phyloP scores from a whole-genome alignment of 2,329 filamentous ascomycete genomes.

The Aschersonia sp. region DNA sequence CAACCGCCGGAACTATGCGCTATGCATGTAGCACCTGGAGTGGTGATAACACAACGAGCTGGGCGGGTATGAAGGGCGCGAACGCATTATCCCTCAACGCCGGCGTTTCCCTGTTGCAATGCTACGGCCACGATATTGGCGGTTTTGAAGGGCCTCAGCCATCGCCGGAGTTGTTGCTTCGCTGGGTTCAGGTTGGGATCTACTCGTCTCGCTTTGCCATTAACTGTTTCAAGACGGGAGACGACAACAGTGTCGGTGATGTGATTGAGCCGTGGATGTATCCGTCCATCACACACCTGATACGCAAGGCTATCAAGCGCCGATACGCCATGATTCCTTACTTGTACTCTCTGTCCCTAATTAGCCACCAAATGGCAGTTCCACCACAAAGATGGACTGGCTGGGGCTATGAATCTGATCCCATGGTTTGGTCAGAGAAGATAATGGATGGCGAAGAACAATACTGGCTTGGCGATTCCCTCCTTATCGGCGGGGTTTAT shows the following conservation, averaged over 20 bases:
- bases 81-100: conserved; percentile 56
- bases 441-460: conserved; percentile 54
- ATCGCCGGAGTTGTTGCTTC: conserved; percentile 52
- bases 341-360: conserved; percentile 49
- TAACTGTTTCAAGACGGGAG: conserved; percentile 63
- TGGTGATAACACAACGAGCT: conserved; percentile 61
- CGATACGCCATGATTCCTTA: conserved; percentile 61
- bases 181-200: conserved; percentile 59
- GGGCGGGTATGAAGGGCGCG: conserved; percentile 57
- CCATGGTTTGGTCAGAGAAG: conserved; percentile 44
- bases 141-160: conserved; percentile 64
- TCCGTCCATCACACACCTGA: conserved; percentile 45
- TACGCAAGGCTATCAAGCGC: conserved; percentile 52
- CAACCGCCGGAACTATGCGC: conserved; percentile 53
- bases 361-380: conserved; percentile 43
- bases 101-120: conserved; percentile 53
- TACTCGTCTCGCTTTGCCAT: conserved; percentile 60
- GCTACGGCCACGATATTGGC: conserved; percentile 60
- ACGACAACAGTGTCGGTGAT: conserved; percentile 52
- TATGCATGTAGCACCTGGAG: conserved; percentile 63
- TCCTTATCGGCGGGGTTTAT: conserved; percentile 55
- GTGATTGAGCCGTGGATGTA: conserved; percentile 74
- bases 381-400: conserved; percentile 60
- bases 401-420: conserved; percentile 55
- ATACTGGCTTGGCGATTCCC: conserved; percentile 55